phyloP scores from a whole-genome alignment of 108 stramenopile species.

The Stephanodiscus triporus region DNA sequence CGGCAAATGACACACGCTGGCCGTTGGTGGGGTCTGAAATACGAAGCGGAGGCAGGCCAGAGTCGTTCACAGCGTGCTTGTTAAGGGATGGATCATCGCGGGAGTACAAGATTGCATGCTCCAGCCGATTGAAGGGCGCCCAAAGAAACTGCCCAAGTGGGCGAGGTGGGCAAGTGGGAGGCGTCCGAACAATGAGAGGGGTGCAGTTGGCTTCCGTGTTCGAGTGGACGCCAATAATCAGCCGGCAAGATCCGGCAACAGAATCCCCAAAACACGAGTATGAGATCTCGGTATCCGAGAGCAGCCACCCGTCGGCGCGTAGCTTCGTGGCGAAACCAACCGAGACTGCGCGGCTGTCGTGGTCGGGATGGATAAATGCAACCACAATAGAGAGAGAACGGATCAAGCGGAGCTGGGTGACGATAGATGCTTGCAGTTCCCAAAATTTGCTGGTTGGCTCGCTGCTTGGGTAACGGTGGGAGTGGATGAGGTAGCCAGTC shows the following conservation, averaged over 20 bases:
- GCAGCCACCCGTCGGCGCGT: neutral
- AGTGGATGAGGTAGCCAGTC: neutral
- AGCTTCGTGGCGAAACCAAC: neutral
- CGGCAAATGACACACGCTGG: too few relatives aligned
- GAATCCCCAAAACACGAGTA: neutral
- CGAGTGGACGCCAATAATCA: constrained; percentile 2
- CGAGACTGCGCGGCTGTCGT: neutral
- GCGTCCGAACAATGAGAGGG: neutral
- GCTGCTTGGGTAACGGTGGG: neutral
- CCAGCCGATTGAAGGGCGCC: constrained; percentile 1
- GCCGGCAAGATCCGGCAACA: neutral
- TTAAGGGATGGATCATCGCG: too few relatives aligned
- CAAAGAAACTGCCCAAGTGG: neutral
- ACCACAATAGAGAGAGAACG: neutral
- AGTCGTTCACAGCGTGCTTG: too few relatives aligned
- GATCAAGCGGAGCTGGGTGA: neutral
- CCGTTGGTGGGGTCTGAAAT: too few relatives aligned
- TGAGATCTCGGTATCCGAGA: neutral
- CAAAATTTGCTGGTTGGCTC: neutral
- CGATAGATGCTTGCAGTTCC: neutral
- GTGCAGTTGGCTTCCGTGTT: neutral
- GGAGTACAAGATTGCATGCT: too few relatives aligned
- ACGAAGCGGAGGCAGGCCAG: too few relatives aligned
- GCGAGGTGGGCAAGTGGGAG: neutral
- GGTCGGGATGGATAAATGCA: constrained; percentile 1